Conservation (phyloP, 257 asterid species). For the Leonotis leonurus region DNA sequence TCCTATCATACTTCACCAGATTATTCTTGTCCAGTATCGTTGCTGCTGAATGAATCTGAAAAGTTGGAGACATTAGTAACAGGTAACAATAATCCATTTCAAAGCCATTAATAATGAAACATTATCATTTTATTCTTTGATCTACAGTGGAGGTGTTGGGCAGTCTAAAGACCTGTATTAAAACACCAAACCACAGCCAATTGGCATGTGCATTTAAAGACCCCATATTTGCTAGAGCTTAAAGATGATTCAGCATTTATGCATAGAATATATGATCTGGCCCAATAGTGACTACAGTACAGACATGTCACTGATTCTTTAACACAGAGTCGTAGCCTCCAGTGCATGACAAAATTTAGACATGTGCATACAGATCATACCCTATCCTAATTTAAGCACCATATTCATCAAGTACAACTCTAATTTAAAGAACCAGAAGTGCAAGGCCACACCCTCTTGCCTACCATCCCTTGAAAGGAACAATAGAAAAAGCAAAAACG, state of each 20-base stretch:
- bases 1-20: slow-evolving; percentile 53
- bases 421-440: neutral
- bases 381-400: too few relatives aligned
- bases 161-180: neutral
- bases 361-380: too few relatives aligned
- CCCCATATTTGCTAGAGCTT: neutral
- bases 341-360: neutral
- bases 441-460: neutral
- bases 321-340: neutral
- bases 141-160: neutral
- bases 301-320: neutral
- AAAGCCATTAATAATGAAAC: neutral
- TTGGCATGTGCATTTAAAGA: neutral
- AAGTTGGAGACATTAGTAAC: neutral
- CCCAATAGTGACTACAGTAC: neutral
- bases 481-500: neutral
- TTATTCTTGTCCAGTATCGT: slow-evolving; percentile 43
- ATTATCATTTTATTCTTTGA: neutral
- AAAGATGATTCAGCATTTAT: neutral
- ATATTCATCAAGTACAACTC: neutral
- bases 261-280: neutral
- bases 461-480: neutral
- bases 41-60: slow-evolving; percentile 58
- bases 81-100: neutral
- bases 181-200: neutral